Percentiles rank a stretch among this genome's conserved stretches.
Evolutionary conservation across 78 protist species (phyloP).

Genomic region (Dictyostelium brefeldianum): DNA sequence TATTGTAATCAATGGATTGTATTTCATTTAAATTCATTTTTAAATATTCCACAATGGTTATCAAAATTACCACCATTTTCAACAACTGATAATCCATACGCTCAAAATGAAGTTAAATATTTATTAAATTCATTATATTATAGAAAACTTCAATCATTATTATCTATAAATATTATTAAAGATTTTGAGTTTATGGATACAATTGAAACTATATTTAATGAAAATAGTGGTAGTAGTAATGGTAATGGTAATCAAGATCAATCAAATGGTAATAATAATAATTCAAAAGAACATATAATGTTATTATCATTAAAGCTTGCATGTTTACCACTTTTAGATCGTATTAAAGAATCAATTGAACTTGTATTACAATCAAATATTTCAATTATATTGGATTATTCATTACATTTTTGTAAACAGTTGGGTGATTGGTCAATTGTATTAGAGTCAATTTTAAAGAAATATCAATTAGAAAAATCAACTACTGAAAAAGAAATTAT

Average conservation of each 20-base stretch:
- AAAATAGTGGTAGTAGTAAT: neutral
- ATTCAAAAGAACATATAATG: slow-evolving; percentile 42
- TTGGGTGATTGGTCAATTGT: slow-evolving; percentile 42
- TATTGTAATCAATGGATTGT: slow-evolving; percentile 74
- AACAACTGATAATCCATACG: slow-evolving; percentile 29
- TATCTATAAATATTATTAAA: neutral
- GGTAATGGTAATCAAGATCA: neutral
- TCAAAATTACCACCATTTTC: slow-evolving; percentile 72
- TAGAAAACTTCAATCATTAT: slow-evolving; percentile 66
- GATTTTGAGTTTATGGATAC: slow-evolving; percentile 79
- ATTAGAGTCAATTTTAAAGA: slow-evolving; percentile 19
- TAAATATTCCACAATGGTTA: slow-evolving; percentile 68
- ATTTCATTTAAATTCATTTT: slow-evolving; percentile 50
- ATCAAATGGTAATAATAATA: neutral
- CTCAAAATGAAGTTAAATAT: slow-evolving; percentile 13
- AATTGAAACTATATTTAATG: slow-evolving; percentile 35
- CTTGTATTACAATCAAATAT: slow-evolving; percentile 20
- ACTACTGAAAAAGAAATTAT: neutral
- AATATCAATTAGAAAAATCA: slow-evolving; percentile 6
- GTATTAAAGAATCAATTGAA: slow-evolving; percentile 41
- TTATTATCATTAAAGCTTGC: slow-evolving; percentile 33
- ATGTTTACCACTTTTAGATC: slow-evolving; percentile 52
- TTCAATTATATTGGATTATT: slow-evolving; percentile 41
- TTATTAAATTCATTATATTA: slow-evolving; percentile 41
- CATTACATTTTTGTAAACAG: slow-evolving; percentile 50